Base-by-base conservation (phyloP, 1,139 yeast genomes). In the Eremothecium cymbalariae region DNA sequence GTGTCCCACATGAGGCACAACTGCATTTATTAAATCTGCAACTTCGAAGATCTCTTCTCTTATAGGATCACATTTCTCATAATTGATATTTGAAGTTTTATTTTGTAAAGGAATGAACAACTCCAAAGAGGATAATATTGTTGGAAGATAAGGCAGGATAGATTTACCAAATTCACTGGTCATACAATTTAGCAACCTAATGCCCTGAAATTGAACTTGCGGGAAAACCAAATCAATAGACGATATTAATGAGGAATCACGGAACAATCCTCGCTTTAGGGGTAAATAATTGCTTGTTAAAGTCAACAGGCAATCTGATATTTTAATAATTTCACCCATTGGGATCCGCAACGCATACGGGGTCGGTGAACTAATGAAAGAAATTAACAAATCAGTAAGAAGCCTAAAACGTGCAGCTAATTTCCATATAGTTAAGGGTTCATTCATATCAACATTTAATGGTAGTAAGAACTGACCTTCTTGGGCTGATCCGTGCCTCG, bases 261-360 rank as follows among this genome's bases (percentile, higher is more conserved):
- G 73, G 40, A 77, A 66, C 30, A 80, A 55, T 37, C 79, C 85
- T 32, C 69, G 65, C 46, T 68, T 74, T 47, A 77, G 67, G 1
- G 74, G 65, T 24, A 75, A 57, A 42, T 70, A 74, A 35, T 65
- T 69, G 9, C 70, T 59, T 44, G 77, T 75, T 36, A 80, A 58
- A 16, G 76, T 66, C 38, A 73, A 56, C 8, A 77, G 49, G 3
- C 72, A 53, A 47, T 77, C 83, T 23, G 66, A 62, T 28, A 75
- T 42, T 7, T 62, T 53, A 7, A 77, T 50, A 2, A 77, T 50
- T 32, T 62, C 51, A 1, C 85, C 85, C 19, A 80, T 44, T 3
- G 90, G 86, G n/a, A 53, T 50, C 42, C 60, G 53, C 12, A 68
- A 67, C 36, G 68, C 67, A 50, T 58, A 69, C 21, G 65, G 68